Conservation (phyloP, 768 basidiomycete species). For the Rhizopogon sp. region DNA sequence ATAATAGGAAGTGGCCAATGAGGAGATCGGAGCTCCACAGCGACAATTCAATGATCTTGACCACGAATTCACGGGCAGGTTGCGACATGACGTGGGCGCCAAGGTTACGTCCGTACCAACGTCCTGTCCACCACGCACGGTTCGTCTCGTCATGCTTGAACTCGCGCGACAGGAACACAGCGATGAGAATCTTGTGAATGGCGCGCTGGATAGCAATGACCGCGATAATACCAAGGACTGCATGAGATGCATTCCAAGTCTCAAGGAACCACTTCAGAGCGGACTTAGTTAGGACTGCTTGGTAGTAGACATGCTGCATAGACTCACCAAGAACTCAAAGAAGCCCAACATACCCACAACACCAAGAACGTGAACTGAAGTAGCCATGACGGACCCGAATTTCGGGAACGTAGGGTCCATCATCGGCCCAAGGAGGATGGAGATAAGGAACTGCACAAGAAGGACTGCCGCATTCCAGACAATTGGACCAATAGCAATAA, state of each 20-base stretch:
- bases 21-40: slow-evolving; percentile 95
- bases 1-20: slow-evolving; percentile 79
- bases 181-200: slow-evolving; percentile 89
- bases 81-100: slow-evolving; percentile 94
- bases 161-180: slow-evolving; percentile 92
- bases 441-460: slow-evolving; percentile 82
- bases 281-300: slow-evolving; percentile 8
- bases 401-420: slow-evolving; percentile 77
- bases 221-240: slow-evolving; percentile 88
- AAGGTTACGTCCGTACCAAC: slow-evolving; percentile 94
- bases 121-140: slow-evolving; percentile 97
- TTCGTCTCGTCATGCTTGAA: slow-evolving; percentile 99
- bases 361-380: slow-evolving; percentile 78
- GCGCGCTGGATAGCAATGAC: slow-evolving; percentile 91
- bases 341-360: slow-evolving; percentile 86
- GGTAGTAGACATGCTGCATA: not conserved
- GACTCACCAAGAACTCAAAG: slow-evolving; percentile 90
- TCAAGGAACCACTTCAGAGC: slow-evolving; percentile 83
- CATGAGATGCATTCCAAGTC: slow-evolving; percentile 86
- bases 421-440: slow-evolving; percentile 91
- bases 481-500: slow-evolving; percentile 91
- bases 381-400: slow-evolving; percentile 91
- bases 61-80: slow-evolving; percentile 93
- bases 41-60: slow-evolving; percentile 96
- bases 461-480: slow-evolving; percentile 92